phyloP scores from a whole-genome alignment of 129 eudicot species.

The Scalesia atractyloides region DNA sequence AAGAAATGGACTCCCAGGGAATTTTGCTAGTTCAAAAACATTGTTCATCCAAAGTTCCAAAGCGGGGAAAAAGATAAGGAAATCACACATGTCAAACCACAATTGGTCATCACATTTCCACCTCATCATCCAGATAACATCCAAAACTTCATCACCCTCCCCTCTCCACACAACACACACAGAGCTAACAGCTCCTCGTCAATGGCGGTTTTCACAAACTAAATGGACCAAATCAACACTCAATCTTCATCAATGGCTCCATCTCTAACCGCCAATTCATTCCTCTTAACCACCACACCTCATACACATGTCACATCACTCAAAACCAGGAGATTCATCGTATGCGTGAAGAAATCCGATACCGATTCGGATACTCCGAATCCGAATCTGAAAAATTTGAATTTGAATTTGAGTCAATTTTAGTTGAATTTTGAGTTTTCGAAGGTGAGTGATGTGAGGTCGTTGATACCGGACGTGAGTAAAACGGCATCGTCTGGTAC shows the following conservation, averaged over 20 bases:
- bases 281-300: slow-evolving; percentile 57
- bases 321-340: slow-evolving; percentile 36
- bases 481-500: slow-evolving; percentile 51
- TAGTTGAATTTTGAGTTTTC: slow-evolving; percentile 53
- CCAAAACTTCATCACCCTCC: slow-evolving; percentile 27
- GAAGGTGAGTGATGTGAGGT: slow-evolving; percentile 59
- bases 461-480: slow-evolving; percentile 64
- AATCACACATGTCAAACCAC: slow-evolving; percentile 37
- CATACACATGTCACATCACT: slow-evolving; percentile 30
- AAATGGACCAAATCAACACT: background rate
- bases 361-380: slow-evolving; percentile 19
- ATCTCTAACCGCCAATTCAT: slow-evolving; percentile 66
- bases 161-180: slow-evolving; percentile 12
- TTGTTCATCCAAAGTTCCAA: too few relatives aligned
- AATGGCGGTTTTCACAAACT: slow-evolving; percentile 31
- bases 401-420: slow-evolving; percentile 47
- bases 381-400: slow-evolving; percentile 16
- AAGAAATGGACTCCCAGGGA: too few relatives aligned
- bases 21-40: too few relatives aligned
- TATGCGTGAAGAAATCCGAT: slow-evolving; percentile 47
- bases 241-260: slow-evolving; percentile 57
- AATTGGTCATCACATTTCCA: slow-evolving; percentile 24
- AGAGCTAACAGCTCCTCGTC: slow-evolving; percentile 4
- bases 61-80: slow-evolving; percentile 31
- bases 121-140: slow-evolving; percentile 56